Evolutionary conservation across 192 early-diverging fungal species (phyloP), one percentile per base, ranked within the genome.

Genomic region (Podila verticillata): DNA sequence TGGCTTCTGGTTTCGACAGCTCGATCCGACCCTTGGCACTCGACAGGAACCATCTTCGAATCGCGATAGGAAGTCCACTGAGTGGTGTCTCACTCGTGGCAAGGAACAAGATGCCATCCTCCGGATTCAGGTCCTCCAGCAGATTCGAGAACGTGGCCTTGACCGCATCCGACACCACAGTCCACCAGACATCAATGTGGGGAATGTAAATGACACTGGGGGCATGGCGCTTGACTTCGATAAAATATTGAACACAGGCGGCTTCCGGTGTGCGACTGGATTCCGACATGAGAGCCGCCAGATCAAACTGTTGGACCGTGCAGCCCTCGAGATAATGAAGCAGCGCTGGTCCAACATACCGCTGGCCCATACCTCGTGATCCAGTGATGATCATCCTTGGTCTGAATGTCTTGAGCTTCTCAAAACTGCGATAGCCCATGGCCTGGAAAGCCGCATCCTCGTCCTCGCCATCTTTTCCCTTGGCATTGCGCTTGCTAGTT

Each of bases 361-460:
- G 66, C 68, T 92, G 91, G 4, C 91, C 92, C 86, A 91, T 88
- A 0, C 90, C 88, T 15, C 84, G 67, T 7, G 66, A 22, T 3
- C 94, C 92, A 26, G 71, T 72, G 19, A 95, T 71, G 39, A 92
- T 80, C 24, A 93, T 66, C 5, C 93, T 85, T 30, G 92, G 92
- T 36, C 85, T 68, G 63, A 89, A 89, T 5, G 72, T 81, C 24
- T 68, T 78, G 31, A 75, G 68, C 48, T 79, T 71, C 26, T 75
- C 73, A 56, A 81, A 74, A 30, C 75, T 72, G 22, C 77, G 57
- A 44, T 82, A 82, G 29, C 70, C 68, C 72, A 73, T 73, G 1
- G 72, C 66, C 65, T 83, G 83, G 35, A 71, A 80, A 26, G 77
- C 48, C 13, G 65, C 44, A 36, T 80, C 77, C 19, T 72, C 65